These are phyloP conservation scores for Pseudogymnoascus sp. DNA, from an alignment of 2,329 filamentous ascomycete genomes.

Conservation along the genomic window DNA sequence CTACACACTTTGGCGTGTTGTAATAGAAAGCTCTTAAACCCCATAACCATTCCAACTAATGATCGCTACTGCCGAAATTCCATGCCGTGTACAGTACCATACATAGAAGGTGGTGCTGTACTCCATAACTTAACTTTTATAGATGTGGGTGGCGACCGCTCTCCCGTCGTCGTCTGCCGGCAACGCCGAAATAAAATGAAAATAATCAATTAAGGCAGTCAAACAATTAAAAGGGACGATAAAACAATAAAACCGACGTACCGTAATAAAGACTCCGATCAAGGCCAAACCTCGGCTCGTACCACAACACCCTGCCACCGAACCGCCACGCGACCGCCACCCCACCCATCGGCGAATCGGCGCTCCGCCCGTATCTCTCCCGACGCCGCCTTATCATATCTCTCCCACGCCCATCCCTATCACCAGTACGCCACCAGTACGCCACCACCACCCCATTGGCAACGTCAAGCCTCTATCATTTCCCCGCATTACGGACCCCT, in stretches of 20 bases:
- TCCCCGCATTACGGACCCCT: neutral
- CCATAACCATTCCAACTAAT: neutral
- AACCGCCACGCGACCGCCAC: conserved; percentile 3
- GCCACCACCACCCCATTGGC: neutral
- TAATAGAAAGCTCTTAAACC: neutral
- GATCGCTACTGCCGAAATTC: neutral
- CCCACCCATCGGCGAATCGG: neutral
- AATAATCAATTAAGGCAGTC: neutral
- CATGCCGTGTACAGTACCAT: neutral
- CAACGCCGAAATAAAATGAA: neutral
- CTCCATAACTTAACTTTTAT: neutral
- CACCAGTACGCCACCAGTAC: neutral
- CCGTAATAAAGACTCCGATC: neutral
- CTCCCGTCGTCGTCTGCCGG: neutral
- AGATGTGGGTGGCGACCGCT: neutral
- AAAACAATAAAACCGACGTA: neutral
- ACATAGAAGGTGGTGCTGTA: neutral
- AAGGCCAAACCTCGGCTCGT: neutral
- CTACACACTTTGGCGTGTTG: neutral
- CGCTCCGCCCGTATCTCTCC: conserved; percentile 2
- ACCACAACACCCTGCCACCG: neutral
- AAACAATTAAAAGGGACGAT: neutral
- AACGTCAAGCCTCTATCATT: neutral
- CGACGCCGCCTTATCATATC: neutral
- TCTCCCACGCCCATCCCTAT: neutral